These are phyloP conservation scores for Helichrysum umbraculigerum DNA, from an alignment of 129 eudicot genomes.

Conservation along the genomic window DNA sequence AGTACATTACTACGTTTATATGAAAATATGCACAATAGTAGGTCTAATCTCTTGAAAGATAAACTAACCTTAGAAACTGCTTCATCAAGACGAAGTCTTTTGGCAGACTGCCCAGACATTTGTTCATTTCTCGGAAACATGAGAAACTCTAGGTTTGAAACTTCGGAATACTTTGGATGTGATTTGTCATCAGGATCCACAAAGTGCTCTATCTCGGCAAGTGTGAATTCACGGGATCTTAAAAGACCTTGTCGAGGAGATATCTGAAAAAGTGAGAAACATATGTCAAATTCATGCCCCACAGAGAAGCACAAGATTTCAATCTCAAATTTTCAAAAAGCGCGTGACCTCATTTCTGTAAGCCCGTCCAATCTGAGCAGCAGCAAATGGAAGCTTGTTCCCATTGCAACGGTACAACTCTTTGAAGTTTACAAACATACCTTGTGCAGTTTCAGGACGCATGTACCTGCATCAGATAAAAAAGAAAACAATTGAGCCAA, in stretches of 20 bases:
- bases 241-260: constrained; percentile 70
- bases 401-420: constrained; percentile 88
- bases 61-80: constrained; percentile 51
- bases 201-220: constrained; percentile 68
- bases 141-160: constrained; percentile 50
- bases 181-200: constrained; percentile 67
- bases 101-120: constrained; percentile 54
- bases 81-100: constrained; percentile 46
- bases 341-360: constrained; percentile 56
- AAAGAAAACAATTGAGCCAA: background rate
- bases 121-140: constrained; percentile 77
- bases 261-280: constrained; percentile 35
- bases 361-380: constrained; percentile 95
- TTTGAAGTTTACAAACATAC: constrained; percentile 77
- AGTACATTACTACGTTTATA: background rate
- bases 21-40: background rate
- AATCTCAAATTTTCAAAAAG: constrained; percentile 9
- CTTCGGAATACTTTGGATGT: constrained; percentile 60
- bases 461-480: constrained; percentile 49
- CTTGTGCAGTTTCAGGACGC: constrained; percentile 93
- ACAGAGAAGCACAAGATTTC: background rate
- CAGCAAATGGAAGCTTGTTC: constrained; percentile 92
- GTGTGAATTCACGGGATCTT: constrained; percentile 70
- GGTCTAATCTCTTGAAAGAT: no score
- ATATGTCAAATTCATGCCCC: background rate